Percentiles rank a stretch among this genome's conserved stretches.
Evolutionary conservation across 2,329 filamentous ascomycete genomes (phyloP).

Genomic region (Calonectria multiphialidica): DNA sequence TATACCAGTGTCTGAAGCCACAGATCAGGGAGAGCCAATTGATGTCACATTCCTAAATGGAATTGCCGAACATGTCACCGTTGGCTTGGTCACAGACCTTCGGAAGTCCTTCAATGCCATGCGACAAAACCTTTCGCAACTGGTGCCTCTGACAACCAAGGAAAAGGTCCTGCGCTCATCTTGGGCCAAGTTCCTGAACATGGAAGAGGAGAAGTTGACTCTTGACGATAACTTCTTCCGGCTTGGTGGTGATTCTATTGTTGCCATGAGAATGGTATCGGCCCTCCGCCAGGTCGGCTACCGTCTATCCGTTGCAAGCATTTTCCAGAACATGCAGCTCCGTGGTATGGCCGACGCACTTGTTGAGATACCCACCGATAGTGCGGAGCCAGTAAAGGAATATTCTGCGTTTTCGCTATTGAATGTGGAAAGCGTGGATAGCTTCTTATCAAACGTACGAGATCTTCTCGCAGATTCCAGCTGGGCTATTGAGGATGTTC

Average conservation of each 20-base stretch:
- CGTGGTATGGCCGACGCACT: neutral
- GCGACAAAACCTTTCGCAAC: neutral
- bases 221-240: neutral
- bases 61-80: neutral
- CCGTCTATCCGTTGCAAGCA: neutral
- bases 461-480: neutral
- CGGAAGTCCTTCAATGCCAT: neutral
- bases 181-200: neutral
- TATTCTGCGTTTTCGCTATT: neutral
- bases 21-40: neutral
- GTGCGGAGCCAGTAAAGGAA: neutral
- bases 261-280: neutral
- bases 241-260: neutral
- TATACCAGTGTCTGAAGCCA: neutral
- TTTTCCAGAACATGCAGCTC: neutral
- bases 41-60: neutral
- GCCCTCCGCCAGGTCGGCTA: neutral
- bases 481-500: neutral
- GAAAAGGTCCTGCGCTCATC: neutral
- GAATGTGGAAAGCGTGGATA: neutral
- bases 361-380: neutral
- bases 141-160: neutral
- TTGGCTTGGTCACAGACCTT: neutral
- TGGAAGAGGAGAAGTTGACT: neutral
- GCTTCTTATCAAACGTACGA: neutral